These are phyloP conservation scores for Mortierella hygrophila DNA, from an alignment of 192 early-diverging fungal genomes.

Conservation along the genomic window DNA sequence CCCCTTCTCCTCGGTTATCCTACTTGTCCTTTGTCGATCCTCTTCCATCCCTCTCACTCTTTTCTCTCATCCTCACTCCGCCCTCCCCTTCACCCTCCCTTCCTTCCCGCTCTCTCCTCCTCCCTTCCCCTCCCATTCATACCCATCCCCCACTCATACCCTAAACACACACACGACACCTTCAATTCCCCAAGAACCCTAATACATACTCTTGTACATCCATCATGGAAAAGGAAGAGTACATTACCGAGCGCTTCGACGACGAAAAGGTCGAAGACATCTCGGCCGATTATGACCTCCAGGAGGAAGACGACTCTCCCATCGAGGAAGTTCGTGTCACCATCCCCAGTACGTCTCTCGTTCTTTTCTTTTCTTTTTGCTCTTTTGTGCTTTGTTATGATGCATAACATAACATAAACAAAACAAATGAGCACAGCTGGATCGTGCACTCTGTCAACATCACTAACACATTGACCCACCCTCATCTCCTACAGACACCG, in stretches of 20 bases:
- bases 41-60: slow-evolving; percentile 1
- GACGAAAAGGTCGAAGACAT: slow-evolving; percentile 40
- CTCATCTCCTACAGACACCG: slow-evolving; percentile 37
- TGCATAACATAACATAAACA: neutral
- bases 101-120: neutral
- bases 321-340: slow-evolving; percentile 63
- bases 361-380: neutral
- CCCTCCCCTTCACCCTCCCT: slow-evolving; percentile 1
- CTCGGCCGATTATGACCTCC: slow-evolving; percentile 29
- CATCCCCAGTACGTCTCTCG: slow-evolving; percentile 51
- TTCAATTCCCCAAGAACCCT: neutral
- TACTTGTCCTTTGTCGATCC: slow-evolving; percentile 9
- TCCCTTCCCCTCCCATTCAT: neutral
- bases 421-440: slow-evolving; percentile 1
- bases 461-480: neutral
- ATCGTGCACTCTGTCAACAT: neutral
- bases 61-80: neutral
- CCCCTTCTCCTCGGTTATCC: neutral
- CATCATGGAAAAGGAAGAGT: slow-evolving; percentile 42
- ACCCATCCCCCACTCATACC: neutral
- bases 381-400: neutral
- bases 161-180: neutral
- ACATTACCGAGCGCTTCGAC: slow-evolving; percentile 29
- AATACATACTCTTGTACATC: neutral
- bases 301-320: slow-evolving; percentile 58